Percentiles rank a stretch among this genome's conserved stretches.
phyloP scores from a whole-genome alignment of 305 asterid genomes.

The Solanum hybrid region DNA sequence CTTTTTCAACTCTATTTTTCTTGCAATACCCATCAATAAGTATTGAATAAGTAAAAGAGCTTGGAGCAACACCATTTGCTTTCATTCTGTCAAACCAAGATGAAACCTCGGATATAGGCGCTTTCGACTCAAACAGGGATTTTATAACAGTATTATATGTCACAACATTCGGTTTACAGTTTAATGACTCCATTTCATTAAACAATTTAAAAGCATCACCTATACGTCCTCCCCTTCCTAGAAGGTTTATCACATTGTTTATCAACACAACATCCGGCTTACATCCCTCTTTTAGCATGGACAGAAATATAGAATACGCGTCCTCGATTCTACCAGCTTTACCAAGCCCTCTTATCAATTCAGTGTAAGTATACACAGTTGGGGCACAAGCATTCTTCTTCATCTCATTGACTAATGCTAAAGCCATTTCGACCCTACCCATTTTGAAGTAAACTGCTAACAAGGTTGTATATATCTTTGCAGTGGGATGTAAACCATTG shows the following conservation, averaged over 20 bases:
- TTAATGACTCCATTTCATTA: constrained; percentile 63
- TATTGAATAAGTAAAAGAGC: constrained; percentile 74
- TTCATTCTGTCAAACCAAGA: constrained; percentile 81
- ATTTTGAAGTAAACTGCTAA: constrained; percentile 50
- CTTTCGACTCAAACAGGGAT: constrained; percentile 54
- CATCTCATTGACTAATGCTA: constrained; percentile 66
- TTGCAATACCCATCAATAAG: constrained; percentile 88
- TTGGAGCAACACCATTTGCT: constrained; percentile 46
- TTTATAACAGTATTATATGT: constrained; percentile 81
- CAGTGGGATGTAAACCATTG: constrained; percentile 67
- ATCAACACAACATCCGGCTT: constrained; percentile 78
- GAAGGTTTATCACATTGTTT: constrained; percentile 64
- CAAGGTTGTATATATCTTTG: constrained; percentile 73
- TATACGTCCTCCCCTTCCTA: constrained; percentile 60
- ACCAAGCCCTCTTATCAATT: constrained; percentile 72
- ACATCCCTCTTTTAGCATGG: constrained; percentile 65
- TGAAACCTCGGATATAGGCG: constrained; percentile 45
- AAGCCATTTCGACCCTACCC: constrained; percentile 54
- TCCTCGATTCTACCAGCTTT: constrained; percentile 66
- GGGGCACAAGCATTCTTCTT: constrained; percentile 50
- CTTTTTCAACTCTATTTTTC: constrained; percentile 67
- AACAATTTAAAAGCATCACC: constrained; percentile 65
- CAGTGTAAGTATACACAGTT: constrained; percentile 80
- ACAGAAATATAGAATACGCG: constrained; percentile 55
- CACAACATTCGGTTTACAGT: constrained; percentile 69